phyloP scores from a whole-genome alignment of 2,329 filamentous ascomycete genomes.

The Domatiomyces globalis region DNA sequence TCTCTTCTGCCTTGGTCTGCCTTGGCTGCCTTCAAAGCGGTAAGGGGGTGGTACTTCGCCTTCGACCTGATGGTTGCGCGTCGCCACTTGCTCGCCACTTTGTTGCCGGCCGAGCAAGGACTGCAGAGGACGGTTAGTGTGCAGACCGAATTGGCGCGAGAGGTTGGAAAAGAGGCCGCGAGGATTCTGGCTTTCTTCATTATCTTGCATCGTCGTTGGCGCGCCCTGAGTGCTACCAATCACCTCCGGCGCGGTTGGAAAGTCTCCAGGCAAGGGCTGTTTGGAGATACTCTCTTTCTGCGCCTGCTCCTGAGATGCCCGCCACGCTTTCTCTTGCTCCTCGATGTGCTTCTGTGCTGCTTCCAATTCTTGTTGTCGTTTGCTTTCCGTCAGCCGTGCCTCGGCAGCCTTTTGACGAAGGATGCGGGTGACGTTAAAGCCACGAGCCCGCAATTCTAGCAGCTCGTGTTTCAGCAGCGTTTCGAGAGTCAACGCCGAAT shows the following conservation, averaged over 20 bases:
- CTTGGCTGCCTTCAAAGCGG: conserved; percentile 19
- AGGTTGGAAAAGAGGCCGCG: conserved; percentile 54
- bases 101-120: conserved; percentile 21
- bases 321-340: conserved; percentile 41
- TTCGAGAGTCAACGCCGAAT: conserved; percentile 81
- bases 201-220: conserved; percentile 8
- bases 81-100: conserved; percentile 1
- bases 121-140: conserved; percentile 20
- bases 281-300: conserved; percentile 21
- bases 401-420: conserved; percentile 76
- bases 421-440: conserved; percentile 94
- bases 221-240: conserved; percentile 12
- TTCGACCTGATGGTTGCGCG: conserved; percentile 7
- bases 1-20: neutral
- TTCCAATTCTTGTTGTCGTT: conserved; percentile 59
- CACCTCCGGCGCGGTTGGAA: conserved; percentile 46
- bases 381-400: conserved; percentile 71
- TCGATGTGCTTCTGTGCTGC: conserved; percentile 56
- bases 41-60: conserved; percentile 28
- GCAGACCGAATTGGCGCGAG: conserved; percentile 54
- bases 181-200: conserved; percentile 29
- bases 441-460: conserved; percentile 65
- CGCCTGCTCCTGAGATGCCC: conserved; percentile 27
- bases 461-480: conserved; percentile 78
- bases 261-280: conserved; percentile 57